Conservation (phyloP, 2,329 filamentous ascomycete genomes). For the Paraphaeosphaeria minitans region DNA sequence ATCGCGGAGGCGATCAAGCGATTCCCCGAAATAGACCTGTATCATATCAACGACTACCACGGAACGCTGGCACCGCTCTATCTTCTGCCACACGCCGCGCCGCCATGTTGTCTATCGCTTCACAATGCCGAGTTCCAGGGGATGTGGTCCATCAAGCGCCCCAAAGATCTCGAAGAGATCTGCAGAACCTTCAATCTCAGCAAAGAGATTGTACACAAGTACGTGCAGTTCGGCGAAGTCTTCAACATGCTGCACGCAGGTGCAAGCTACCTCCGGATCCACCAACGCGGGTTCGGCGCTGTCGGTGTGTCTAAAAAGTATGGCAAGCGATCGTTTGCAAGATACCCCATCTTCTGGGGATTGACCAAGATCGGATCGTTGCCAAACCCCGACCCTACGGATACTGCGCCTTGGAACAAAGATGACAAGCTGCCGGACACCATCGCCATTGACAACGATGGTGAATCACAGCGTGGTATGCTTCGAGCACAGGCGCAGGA, state of each 20-base stretch:
- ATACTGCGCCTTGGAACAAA: conserved; percentile 66
- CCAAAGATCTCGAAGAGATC: conserved; percentile 66
- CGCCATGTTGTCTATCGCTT: conserved; percentile 67
- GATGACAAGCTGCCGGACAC: conserved; percentile 57
- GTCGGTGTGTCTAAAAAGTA: conserved; percentile 73
- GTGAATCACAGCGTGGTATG: conserved; percentile 59
- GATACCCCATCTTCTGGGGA: conserved; percentile 73
- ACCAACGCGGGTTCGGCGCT: conserved; percentile 70
- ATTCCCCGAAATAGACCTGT: conserved; percentile 65
- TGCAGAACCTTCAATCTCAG: conserved; percentile 68
- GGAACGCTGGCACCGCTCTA: conserved; percentile 68
- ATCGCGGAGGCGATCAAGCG: conserved; percentile 67
- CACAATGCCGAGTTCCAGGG: conserved; percentile 74
- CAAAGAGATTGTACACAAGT: conserved; percentile 61
- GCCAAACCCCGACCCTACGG: conserved; percentile 69
- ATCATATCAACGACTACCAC: conserved; percentile 70
- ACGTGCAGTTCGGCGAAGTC: conserved; percentile 71
- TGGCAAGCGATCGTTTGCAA: conserved; percentile 67
- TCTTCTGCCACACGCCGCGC: conserved; percentile 66
- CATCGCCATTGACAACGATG: conserved; percentile 59
- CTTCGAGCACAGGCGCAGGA: conserved; percentile 67
- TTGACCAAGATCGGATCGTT: conserved; percentile 64
- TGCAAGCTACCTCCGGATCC: conserved; percentile 67
- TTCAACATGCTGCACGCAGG: conserved; percentile 73
- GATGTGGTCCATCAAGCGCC: conserved; percentile 69